Base-by-base conservation (phyloP, 176 grass and related monocot species). In the Eragrostis curvula region DNA sequence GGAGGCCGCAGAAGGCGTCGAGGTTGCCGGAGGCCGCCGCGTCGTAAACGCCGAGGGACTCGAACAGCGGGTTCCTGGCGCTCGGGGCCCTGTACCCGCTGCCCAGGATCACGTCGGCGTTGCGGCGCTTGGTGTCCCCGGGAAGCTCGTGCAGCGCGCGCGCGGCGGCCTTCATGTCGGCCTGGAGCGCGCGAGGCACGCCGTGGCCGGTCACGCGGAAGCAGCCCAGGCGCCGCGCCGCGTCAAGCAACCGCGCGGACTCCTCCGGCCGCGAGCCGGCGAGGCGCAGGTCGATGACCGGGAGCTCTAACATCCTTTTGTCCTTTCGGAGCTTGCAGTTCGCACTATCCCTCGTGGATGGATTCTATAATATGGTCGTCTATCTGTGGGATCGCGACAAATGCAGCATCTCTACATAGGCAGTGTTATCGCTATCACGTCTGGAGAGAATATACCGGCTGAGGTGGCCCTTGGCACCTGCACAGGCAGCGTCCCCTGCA, bases 141-240 rank as follows among this genome's bases (percentile, higher is more conserved):
- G 93, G 90, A 69, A 95, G 87, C 56, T 92, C 81, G 87, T 90
- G 90, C 42, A 95, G 93, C 69, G 79, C 68, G 49, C 88, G 83
- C 40, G 90, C 69, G 68, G 87, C 87, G 56, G 74, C 89, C 87
- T 95, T 95, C 93, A 95, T 95, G 10, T 71, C 73, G 51, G 78
- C 79, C 89, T 92, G 87, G 71, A 95, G 93, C 59, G 2, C 65
- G 20, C 30, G 2, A 16, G 87, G 81, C 57, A 88, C 81, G 71
- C 90, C 66, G 73, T 95, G 90, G 65, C 89, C 89, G 51, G 71
- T 40, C 56, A 88, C 82, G 11, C 93, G 90, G 70, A 92, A 90
- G 87, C 90, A 95, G 25, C 89, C 89, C 62, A 78, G 44, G 39
- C 28, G 71, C 71, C 64, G 66, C 66, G 81, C 85, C 81, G 82